Conservation (phyloP, 192 early-diverging fungal species). For the Coemansia sp. region DNA sequence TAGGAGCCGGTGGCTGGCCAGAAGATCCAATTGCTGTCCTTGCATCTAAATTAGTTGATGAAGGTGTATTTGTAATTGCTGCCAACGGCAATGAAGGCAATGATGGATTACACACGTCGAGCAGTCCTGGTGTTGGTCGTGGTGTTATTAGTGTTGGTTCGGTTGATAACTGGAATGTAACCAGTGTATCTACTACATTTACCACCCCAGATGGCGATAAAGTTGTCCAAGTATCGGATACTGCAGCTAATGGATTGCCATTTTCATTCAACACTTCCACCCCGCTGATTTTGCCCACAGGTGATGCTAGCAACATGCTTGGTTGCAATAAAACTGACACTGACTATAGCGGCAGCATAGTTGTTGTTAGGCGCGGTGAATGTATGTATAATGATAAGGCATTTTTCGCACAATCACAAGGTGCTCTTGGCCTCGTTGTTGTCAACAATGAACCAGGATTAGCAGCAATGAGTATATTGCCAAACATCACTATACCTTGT, state of each 20-base stretch:
- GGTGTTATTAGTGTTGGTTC: slow-evolving; percentile 64
- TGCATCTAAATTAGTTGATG: slow-evolving; percentile 43
- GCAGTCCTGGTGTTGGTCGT: slow-evolving; percentile 53
- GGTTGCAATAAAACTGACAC: slow-evolving; percentile 19
- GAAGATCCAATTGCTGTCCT: slow-evolving; percentile 56
- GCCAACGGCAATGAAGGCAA: slow-evolving; percentile 77
- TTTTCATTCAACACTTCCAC: not conserved
- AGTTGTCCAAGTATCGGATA: not conserved
- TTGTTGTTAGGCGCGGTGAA: slow-evolving; percentile 50
- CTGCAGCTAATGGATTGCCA: not conserved
- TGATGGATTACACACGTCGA: slow-evolving; percentile 57
- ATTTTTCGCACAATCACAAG: slow-evolving; percentile 44
- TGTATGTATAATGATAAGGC: slow-evolving; percentile 56
- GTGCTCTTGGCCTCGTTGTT: slow-evolving; percentile 56
- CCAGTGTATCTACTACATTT: not conserved
- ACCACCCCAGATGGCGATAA: not conserved
- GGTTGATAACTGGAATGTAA: slow-evolving; percentile 19
- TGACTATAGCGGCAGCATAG: slow-evolving; percentile 43
- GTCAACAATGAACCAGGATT: slow-evolving; percentile 50
- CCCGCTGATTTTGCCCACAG: not conserved
- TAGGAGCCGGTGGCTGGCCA: slow-evolving; percentile 59
- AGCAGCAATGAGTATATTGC: slow-evolving; percentile 25
- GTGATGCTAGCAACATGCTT: not conserved
- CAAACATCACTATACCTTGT: slow-evolving; percentile 41
- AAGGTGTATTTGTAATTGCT: slow-evolving; percentile 62